Base-by-base conservation (phyloP, 495 filamentous ascomycete species). In the Hyaloscypha variabilis region DNA sequence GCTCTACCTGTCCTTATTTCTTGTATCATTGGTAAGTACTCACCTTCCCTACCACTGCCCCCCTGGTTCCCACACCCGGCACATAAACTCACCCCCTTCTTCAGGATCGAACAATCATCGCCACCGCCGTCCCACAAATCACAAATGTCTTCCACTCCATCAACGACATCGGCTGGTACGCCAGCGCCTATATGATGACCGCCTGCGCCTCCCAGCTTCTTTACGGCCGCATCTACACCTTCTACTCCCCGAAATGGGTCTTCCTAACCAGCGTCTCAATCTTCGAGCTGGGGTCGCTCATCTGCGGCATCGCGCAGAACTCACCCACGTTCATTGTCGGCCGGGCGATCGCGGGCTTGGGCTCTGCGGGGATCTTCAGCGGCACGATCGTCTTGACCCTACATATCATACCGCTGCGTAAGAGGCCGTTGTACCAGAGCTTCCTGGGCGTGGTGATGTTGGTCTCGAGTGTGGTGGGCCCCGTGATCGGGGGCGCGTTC, bases 401-500 rank as follows among this genome's bases (percentile, higher is more conserved):
- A 23, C 76, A 81, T 61, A 55, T 73, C 1, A 77, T 78, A 2
- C 73, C 74, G 0, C 75, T 81, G 19, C 70, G 73, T 30, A 78
- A 78, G 56, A 74, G 81, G 25, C 80, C 83, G 0, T 62, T 78
- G 6, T 82, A 78, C 58, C 77, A 74, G 25, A 77, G 82, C 19
- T 58, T 81, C 24, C 64, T 82, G 14, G 79, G 80, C 2, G 73
- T 71, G 6, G 65, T 74, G 56, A 75, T 73, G 60, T 46, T 57
- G 29, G 29, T 67, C 10, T 63, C 67, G 1, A 58, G 66, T 46
- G 75, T 81, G 1, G 23, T 72, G 6, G 84, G 85, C 0, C 87
- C 87, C 0, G 53, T 89, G 39, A 68, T 89, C 31, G 86, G 87
- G 60, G 88, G 88, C 23, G 79, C 82, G 1, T 86, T 91, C 54